Evolutionary conservation across 2,329 filamentous ascomycete genomes (phyloP), one percentile per base, ranked within the genome.

Genomic region (Huntiella savannae): DNA sequence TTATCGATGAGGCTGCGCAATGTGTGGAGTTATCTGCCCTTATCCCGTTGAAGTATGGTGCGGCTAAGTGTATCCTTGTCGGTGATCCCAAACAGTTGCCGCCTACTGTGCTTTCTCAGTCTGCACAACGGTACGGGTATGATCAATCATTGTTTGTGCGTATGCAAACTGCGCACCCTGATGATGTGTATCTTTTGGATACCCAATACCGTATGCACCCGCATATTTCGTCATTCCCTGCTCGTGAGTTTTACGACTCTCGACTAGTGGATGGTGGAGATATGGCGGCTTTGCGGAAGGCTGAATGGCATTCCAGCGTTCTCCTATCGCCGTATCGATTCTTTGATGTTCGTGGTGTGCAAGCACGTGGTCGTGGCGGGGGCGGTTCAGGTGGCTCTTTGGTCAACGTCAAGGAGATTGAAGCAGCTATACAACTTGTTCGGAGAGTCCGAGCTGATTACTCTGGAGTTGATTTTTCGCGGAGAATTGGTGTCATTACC

Each of bases 121-220:
- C 87, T 54, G 91, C 91, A 4, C 83, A 87, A 11, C 75, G 78
- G 34, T 96, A 87, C 61, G 86, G 91, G 53, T 98, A 96, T 62
- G 88, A 96, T 57, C 91, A 98, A 64, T 94, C 85, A 70, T 67
- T 98, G 62, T 98, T 98, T 65, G 91, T 96, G 46, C 82, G 91
- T 33, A 98, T 98, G 88, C 91, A 96, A 59, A 78, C 79, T 55
- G 95, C 95, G 52, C 79, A 88, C 55, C 83, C 85, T 1, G 68
- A 82, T 32, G 81, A 92, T 53, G 78, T 98, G 12, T 88, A 98
- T 64, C 70, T 98, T 19, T 75, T 98, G n/a, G 88, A 96, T 58
- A 91, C 82, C 47, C 91, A 98, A 58, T 98, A 98, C 60, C 91
- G 91, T 62, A 98, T 98, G 92, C 91, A 98, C 63, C 91, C 92